Evolutionary conservation across 2,329 filamentous ascomycete species (phyloP).

Genomic region (Ophiostoma populinum): DNA sequence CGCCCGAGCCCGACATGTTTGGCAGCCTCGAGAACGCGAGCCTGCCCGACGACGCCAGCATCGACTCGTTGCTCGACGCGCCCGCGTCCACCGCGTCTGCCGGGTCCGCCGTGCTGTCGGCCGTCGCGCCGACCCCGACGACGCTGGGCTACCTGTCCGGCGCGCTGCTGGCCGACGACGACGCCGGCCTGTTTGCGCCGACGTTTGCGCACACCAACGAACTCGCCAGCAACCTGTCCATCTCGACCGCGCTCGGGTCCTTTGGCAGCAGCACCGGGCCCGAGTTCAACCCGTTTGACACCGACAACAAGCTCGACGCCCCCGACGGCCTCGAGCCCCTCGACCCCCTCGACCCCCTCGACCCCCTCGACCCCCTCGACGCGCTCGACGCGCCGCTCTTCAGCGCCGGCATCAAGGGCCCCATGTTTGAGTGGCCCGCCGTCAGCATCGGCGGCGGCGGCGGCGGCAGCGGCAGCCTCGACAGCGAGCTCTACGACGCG

Average conservation of each 20-base stretch:
- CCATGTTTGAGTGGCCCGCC: conserved; percentile 35
- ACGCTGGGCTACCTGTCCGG: background rate
- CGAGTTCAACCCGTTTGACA: no score
- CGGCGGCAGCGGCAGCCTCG: conserved; percentile 24
- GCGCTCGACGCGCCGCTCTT: conserved; percentile 40
- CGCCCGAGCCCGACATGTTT: conserved; percentile 13
- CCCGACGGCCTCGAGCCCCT: no score
- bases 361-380: conserved; percentile 9
- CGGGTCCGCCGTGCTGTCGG: background rate
- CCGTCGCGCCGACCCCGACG: background rate
- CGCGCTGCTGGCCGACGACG: no score
- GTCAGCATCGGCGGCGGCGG: conserved; percentile 28
- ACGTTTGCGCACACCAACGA: no score
- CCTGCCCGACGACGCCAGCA: conserved; percentile 14
- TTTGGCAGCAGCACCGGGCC: no score
- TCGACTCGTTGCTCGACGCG: conserved; percentile 13
- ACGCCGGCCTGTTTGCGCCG: no score
- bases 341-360: no score
- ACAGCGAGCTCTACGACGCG: conserved; percentile 16
- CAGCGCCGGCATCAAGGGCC: conserved; percentile 42
- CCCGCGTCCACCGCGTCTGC: background rate
- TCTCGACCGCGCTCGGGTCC: no score
- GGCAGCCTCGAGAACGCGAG: background rate
- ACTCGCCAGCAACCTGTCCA: no score
- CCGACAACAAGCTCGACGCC: conserved; percentile 18